Conservation (phyloP, 2,329 filamentous ascomycete species). For the Colletotrichum sp. region DNA sequence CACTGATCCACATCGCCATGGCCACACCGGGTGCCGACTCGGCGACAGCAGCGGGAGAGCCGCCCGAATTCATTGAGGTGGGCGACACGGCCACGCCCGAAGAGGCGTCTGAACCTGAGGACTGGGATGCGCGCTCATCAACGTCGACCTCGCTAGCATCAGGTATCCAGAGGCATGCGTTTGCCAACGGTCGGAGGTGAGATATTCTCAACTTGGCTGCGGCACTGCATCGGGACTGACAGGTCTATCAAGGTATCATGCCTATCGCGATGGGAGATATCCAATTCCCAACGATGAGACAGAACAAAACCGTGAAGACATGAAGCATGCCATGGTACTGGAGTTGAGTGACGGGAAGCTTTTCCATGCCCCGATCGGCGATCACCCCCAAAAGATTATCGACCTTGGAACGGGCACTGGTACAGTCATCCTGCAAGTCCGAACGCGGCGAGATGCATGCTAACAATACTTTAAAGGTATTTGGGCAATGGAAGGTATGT, state of each 20-base stretch:
- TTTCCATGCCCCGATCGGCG: neutral
- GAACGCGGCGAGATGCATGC: accelerated
- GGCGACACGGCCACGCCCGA: neutral
- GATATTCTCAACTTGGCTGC: neutral
- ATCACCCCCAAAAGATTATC: neutral
- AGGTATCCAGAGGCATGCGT: constrained; percentile 35
- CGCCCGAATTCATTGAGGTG: neutral
- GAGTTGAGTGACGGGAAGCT: constrained; percentile 36
- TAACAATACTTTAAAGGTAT: neutral
- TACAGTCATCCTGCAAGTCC: neutral
- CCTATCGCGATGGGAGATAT: constrained; percentile 38
- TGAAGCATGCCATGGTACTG: constrained; percentile 43
- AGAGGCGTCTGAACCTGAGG: neutral
- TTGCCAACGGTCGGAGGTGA: constrained; percentile 33
- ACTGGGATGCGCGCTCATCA: constrained; percentile 22
- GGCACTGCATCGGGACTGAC: neutral
- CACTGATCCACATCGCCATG: neutral
- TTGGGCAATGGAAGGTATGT: neutral
- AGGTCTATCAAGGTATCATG: constrained; percentile 29
- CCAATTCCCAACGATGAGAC: constrained; percentile 42
- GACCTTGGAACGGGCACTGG: neutral
- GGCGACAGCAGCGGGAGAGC: neutral
- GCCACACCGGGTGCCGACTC: neutral
- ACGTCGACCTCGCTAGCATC: constrained; percentile 31
- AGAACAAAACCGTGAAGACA: constrained; percentile 43